Evolutionary conservation across 2,329 filamentous ascomycete species (phyloP).

Genomic region (Tolypocladium tropicale): DNA sequence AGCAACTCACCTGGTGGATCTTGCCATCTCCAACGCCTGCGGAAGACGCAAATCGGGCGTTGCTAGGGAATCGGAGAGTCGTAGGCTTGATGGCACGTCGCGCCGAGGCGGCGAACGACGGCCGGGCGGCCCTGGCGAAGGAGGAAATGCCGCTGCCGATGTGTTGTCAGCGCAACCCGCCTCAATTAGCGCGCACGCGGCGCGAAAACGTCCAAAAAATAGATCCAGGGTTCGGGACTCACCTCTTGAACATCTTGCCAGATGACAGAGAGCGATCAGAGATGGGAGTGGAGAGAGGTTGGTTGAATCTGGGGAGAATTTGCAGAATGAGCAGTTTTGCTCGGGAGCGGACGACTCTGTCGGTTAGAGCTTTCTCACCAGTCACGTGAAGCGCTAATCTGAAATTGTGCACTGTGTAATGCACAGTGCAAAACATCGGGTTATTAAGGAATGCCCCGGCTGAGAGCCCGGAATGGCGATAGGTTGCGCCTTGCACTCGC

Average conservation of each 20-base stretch:
- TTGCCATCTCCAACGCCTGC: constrained; percentile 51
- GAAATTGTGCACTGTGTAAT: constrained; percentile 10
- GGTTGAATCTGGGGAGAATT: constrained; percentile 38
- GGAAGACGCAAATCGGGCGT: constrained; percentile 50
- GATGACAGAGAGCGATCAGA: constrained; percentile 56
- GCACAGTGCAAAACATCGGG: not conserved
- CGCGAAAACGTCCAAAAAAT: constrained; percentile 15
- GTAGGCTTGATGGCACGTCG: constrained; percentile 49
- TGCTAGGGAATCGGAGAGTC: constrained; percentile 42
- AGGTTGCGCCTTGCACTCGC: not conserved
- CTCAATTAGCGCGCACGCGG: constrained; percentile 31
- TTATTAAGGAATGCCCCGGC: not conserved
- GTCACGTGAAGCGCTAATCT: constrained; percentile 27
- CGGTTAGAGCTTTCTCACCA: constrained; percentile 31
- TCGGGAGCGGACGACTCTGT: constrained; percentile 30
- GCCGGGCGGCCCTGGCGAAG: constrained; percentile 52
- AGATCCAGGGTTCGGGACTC: constrained; percentile 30
- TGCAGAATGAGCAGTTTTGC: constrained; percentile 39
- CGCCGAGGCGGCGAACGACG: constrained; percentile 47
- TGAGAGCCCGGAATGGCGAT: not conserved
- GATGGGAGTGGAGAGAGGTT: constrained; percentile 49
- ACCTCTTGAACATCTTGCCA: constrained; percentile 79
- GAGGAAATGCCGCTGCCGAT: constrained; percentile 54
- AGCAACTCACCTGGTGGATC: constrained; percentile 52
- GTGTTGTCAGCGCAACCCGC: constrained; percentile 34